Evolutionary conservation across 2,329 filamentous ascomycete species (phyloP), one percentile per base, ranked within the genome.

Genomic region (Diplodia intermedia): DNA sequence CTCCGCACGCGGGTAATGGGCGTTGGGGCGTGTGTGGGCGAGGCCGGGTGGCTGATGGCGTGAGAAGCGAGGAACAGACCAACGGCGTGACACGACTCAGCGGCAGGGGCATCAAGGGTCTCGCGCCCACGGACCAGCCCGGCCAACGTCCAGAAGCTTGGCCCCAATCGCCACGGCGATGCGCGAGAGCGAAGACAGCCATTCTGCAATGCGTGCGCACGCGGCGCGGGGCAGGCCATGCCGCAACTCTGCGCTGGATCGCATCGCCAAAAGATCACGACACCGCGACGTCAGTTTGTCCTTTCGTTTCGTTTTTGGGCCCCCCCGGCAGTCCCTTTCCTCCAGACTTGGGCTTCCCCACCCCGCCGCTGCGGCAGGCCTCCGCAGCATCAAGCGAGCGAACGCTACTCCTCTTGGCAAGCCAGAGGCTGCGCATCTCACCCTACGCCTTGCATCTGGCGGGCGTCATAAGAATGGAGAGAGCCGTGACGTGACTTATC

Each of bases 1-100:
- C 60, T 63, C 60, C 60, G 47, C 60, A 62, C 57, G 20, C 54
- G 54, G 55, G 20, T 43, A 60, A 18, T 38, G 55, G 40, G 56
- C 26, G 57, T 49, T 43, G 50, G 57, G 26, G 33, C 11, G 33
- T 36, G 33, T 36, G 33, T 36, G 33, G 40, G 29, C 26, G 43
- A 49, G 18, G 26, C n/a, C 18, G n/a, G 47, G 40, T 33, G 38
- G 47, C 14, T 29, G 57, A 63, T 63, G 60, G 60, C 60, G 60
- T 63, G 60, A 63, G 60, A 15, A 20, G 47, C 11, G 11, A 49
- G 29, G 60, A 26, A 38, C 43, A 38, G 43, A 33, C 57, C 40
- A 62, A 50, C 57, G 31, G 26, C 20, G n/a, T n/a, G 23, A 60
- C 43, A 11, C 43, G 57, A 62, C 56, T 29, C 18, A n/a, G 43